Evolutionary conservation across 1,284 basidiomycete genomes (phyloP), one percentile per base, ranked within the genome.

Genomic region (Apiotrichum mycotoxinovorans): DNA sequence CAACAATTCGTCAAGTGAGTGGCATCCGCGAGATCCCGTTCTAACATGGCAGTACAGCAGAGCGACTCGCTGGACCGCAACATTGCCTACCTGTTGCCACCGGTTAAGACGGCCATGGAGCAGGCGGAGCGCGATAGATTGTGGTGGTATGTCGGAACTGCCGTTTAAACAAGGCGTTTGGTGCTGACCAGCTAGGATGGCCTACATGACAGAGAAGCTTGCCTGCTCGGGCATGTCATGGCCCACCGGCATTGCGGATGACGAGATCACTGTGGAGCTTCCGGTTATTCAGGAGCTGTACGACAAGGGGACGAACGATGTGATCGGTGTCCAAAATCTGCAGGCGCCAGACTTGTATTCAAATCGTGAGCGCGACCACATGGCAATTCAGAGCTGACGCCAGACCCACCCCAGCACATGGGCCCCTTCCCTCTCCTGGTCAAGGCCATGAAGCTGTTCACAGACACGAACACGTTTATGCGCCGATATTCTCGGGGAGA

Each of bases 371-470:
- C 56, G 11, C 17, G 3, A 2, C 20, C 5, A 4, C 4, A 2
- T 14, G 1, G 23, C 37, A 7, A 8, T 8, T 14, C 4, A 10
- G 7, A n/a, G n/a, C 35, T 40, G 18, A 50, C 35, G 15, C 3
- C 8, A 50, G 48, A 71, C 42, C 71, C 70, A 0, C 58, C 65
- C 1, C 52, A 60, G 25, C 70, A 72, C 52, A 33, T 56, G 12
- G 71, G 72, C 77, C 34, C 86, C 79, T 38, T 82, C 76, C 7
- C 87, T 83, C 58, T 91, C 84, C 25, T 75, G 65, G 66, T 91
- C 84, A 70, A 75, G 60, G 2, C 84, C 82, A 54, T 87, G 83
- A 54, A 79, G 71, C 27, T 82, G 79, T 50, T 89, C 87, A 59
- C 63, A 4, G 67, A 70, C 17, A 64, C 70, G 10, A 62, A 60